Base-by-base conservation (phyloP, 208 protist genomes). In the Leishmania arabica region DNA sequence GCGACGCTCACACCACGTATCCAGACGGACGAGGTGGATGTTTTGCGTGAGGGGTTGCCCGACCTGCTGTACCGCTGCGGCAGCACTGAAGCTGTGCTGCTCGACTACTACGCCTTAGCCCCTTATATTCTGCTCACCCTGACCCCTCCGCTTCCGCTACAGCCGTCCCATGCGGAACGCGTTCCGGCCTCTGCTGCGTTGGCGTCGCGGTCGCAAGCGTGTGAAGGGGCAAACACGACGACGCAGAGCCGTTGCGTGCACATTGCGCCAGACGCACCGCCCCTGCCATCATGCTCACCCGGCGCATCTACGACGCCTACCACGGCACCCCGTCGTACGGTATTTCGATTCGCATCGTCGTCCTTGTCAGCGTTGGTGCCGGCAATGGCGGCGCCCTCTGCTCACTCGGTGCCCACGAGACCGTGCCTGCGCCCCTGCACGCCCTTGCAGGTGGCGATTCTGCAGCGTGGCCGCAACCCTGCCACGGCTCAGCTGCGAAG, bases 31-130 rank as follows among this genome's bases (percentile, higher is more conserved):
- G 85, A 93, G 42, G 64, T 89, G 56, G 93, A 97, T 78, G 84
- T 97, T 51, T 51, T 95, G 37, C 92, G 92, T 21, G 91, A 95
- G 70, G 80, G 72, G 17, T 83, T 97, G 75, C 94, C 92, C 27
- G 83, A 84, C 70, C 56, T 83, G 19, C 47, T 91, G 21, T 68
- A 90, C 69, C 85, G 84, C 42, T 95, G 90, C 77, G 86, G 87
- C 49, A 73, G 88, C 54, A 76, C 84, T 9, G 94, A 92, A 24
- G 58, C 79, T 0, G 83, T 89, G 54, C 42, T 95, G 75, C 40
- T 90, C 34, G 94, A 97, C 75, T 94, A 95, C 79, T 75, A 79
- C 65, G 88, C 91, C 15, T 87, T 92, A n/a, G 92, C 91, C 0
- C 86, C 88, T 19, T 88, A 80, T 71, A 95, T 95, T 79, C 84